Evolutionary conservation across 768 basidiomycete genomes (phyloP).

Genomic region (Mycena crocata): DNA sequence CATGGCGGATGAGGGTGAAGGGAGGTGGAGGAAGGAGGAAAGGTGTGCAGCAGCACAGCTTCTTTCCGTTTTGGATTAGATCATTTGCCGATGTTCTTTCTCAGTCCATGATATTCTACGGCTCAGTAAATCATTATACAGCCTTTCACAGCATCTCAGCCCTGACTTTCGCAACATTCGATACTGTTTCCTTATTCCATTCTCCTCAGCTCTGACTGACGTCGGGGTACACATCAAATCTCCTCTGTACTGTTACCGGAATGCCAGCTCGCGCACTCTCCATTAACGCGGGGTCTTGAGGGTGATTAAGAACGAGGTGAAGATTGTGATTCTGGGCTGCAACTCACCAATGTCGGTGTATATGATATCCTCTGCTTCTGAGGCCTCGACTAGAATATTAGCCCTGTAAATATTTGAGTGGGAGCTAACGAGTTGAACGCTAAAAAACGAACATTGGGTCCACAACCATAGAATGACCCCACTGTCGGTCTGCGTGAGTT

Average conservation of each 20-base stretch:
- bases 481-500: conserved; percentile 55
- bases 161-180: no score
- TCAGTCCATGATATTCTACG: conserved; percentile 14
- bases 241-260: conserved; percentile 90
- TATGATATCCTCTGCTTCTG: conserved; percentile 82
- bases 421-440: neutral
- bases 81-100: conserved; percentile 16
- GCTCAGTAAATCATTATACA: neutral
- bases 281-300: conserved; percentile 63
- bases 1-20: conserved; percentile 52
- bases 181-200: no score
- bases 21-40: conserved; percentile 29
- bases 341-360: conserved; percentile 84
- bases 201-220: conserved; percentile 55
- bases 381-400: conserved; percentile 76
- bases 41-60: conserved; percentile 7
- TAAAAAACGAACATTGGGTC: conserved; percentile 75
- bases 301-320: neutral
- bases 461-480: conserved; percentile 92
- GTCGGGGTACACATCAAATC: conserved; percentile 93
- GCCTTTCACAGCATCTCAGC: no score
- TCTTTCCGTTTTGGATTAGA: conserved; percentile 14
- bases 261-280: conserved; percentile 81
- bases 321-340: neutral
- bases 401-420: conserved; percentile 63